phyloP scores from a whole-genome alignment of 2,329 filamentous ascomycete species.

The Phyllosticta ampelicida region DNA sequence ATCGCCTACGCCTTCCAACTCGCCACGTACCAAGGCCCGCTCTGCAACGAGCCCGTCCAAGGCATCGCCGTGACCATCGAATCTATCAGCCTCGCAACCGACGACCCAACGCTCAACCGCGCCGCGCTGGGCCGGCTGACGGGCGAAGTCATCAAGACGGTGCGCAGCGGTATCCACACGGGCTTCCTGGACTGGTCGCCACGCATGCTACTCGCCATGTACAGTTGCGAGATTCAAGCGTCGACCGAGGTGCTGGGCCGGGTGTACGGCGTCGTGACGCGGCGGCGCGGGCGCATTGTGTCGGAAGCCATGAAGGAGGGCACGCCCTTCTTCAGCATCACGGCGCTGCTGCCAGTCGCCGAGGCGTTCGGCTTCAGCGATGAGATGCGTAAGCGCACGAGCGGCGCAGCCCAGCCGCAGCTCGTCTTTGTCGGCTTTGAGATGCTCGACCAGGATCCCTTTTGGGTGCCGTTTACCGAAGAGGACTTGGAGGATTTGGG shows the following conservation, averaged over 20 bases:
- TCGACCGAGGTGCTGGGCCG: constrained; percentile 89
- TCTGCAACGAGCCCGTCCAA: constrained; percentile 88
- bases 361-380: constrained; percentile 95
- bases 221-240: constrained; percentile 94
- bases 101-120: constrained; percentile 50
- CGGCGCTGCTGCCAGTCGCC: constrained; percentile 76
- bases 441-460: constrained; percentile 87
- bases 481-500: constrained; percentile 94
- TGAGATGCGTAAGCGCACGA: constrained; percentile 91
- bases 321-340: constrained; percentile 92
- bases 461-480: constrained; percentile 95
- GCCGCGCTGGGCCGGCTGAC: constrained; percentile 61
- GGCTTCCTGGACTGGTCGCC: constrained; percentile 95
- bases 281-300: constrained; percentile 78
- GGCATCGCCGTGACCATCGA: constrained; percentile 88
- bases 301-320: constrained; percentile 89
- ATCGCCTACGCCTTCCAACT: constrained; percentile 92
- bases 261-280: constrained; percentile 96
- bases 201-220: constrained; percentile 93
- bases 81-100: constrained; percentile 53
- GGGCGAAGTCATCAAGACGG: constrained; percentile 83
- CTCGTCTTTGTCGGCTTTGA: constrained; percentile 90
- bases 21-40: constrained; percentile 73
- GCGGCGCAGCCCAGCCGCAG: constrained; percentile 82
- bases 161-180: constrained; percentile 70